phyloP scores from a whole-genome alignment of 1,284 basidiomycete genomes.

The Cryptococcus neoformans region DNA sequence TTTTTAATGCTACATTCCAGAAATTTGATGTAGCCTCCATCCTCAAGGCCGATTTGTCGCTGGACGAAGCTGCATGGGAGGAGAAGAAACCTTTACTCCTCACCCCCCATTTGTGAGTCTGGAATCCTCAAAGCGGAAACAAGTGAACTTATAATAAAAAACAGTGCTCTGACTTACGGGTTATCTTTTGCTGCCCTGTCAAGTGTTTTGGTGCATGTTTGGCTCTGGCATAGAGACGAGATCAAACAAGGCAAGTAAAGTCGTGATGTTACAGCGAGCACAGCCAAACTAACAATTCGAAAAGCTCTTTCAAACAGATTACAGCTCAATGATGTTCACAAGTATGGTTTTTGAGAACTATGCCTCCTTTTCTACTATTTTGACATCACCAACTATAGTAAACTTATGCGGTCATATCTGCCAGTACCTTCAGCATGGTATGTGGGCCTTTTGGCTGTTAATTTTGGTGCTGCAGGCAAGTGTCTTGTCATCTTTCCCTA shows the following conservation, averaged over 20 bases:
- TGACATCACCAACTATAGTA: conserved; percentile 17
- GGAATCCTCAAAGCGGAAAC: neutral
- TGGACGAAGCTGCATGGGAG: conserved; percentile 50
- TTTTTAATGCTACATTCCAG: conserved; percentile 41
- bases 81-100: conserved; percentile 49
- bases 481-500: neutral
- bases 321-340: conserved; percentile 45
- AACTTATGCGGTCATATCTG: conserved; percentile 44
- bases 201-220: conserved; percentile 53
- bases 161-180: conserved; percentile 46
- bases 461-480: conserved; percentile 42
- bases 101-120: conserved; percentile 52
- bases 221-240: conserved; percentile 54
- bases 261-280: too few relatives aligned
- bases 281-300: conserved; percentile 1
- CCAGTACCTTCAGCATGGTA: conserved; percentile 49
- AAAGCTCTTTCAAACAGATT: conserved; percentile 45
- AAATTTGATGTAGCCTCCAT: conserved; percentile 50
- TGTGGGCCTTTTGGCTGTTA: conserved; percentile 37
- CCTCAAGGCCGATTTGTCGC: conserved; percentile 48
- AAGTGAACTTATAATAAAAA: conserved; percentile 4
- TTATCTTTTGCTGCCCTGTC: conserved; percentile 53
- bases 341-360: conserved; percentile 21
- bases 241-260: conserved; percentile 43
- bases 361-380: neutral